These are phyloP conservation scores for Vairimorpha apis DNA, from an alignment of 371 early-diverging fungal species.

Conservation along the genomic window DNA sequence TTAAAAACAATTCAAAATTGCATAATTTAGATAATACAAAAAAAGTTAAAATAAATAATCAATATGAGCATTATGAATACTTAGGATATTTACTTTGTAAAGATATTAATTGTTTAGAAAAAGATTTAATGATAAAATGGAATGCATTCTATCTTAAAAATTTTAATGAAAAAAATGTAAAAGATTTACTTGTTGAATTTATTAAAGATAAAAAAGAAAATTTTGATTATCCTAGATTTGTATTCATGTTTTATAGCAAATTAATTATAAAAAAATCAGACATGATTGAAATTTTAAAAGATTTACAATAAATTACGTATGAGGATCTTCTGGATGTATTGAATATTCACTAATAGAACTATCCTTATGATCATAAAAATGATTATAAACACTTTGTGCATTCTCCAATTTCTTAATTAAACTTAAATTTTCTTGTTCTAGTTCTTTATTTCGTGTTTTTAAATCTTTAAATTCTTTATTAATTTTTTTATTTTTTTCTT, in stretches of 20 bases:
- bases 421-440: conserved; percentile 45
- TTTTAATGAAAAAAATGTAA: background rate
- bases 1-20: no score
- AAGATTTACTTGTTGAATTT: background rate
- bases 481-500: conserved; percentile 46
- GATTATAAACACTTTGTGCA: conserved; percentile 62
- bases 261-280: background rate
- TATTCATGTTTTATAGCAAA: background rate
- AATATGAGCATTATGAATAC: background rate
- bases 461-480: conserved; percentile 49
- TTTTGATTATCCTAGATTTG: background rate
- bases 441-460: conserved; percentile 34
- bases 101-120: background rate
- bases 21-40: no score
- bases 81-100: background rate
- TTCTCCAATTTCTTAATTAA: conserved; percentile 61
- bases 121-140: conserved; percentile 3
- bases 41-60: no score
- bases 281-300: background rate
- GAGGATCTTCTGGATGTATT: conserved; percentile 57
- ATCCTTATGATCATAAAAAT: conserved; percentile 56
- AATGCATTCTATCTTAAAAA: background rate
- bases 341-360: conserved; percentile 37
- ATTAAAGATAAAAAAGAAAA: background rate
- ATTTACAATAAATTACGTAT: background rate